phyloP scores from a whole-genome alignment of 352 stramenopile genomes.

The Phytopythium ostracodes region DNA sequence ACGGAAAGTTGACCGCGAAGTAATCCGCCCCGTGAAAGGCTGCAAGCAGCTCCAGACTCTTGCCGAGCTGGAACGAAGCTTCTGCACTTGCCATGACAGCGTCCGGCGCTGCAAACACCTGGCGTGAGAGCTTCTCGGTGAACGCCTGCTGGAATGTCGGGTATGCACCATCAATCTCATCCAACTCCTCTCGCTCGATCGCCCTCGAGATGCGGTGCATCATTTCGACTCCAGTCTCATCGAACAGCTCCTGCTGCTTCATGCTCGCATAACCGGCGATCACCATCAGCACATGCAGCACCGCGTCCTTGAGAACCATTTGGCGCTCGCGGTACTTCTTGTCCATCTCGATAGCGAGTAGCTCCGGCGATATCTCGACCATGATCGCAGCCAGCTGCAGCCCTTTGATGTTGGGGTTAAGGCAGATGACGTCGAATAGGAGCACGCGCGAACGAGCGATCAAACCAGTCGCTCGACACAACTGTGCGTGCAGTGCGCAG shows the following conservation, averaged over 20 bases:
- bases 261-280: constrained; percentile 19
- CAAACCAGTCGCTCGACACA: constrained; percentile 25
- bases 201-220: constrained; percentile 26
- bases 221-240: constrained; percentile 29
- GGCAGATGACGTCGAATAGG: constrained; percentile 37
- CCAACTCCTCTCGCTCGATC: constrained; percentile 29
- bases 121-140: constrained; percentile 8
- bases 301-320: constrained; percentile 20
- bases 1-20: constrained; percentile 14
- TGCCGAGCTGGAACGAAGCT: constrained; percentile 15
- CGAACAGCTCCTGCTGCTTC: constrained; percentile 27
- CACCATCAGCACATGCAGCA: constrained; percentile 25
- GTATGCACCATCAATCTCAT: constrained; percentile 11
- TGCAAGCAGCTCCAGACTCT: constrained; percentile 24
- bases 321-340: constrained; percentile 16
- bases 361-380: constrained; percentile 25
- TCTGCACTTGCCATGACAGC: constrained; percentile 2
- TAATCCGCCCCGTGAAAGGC: constrained; percentile 12
- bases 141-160: constrained; percentile 5
- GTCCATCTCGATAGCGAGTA: constrained; percentile 33
- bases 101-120: constrained; percentile 1
- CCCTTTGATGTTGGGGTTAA: constrained; percentile 35
- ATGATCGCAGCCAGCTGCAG: constrained; percentile 37
- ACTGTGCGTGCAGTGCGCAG: constrained; percentile 26
- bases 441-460: constrained; percentile 27